Evolutionary conservation across 2,329 filamentous ascomycete genomes (phyloP), one percentile per base, ranked within the genome.

Genomic region (Coleophoma crateriformis): DNA sequence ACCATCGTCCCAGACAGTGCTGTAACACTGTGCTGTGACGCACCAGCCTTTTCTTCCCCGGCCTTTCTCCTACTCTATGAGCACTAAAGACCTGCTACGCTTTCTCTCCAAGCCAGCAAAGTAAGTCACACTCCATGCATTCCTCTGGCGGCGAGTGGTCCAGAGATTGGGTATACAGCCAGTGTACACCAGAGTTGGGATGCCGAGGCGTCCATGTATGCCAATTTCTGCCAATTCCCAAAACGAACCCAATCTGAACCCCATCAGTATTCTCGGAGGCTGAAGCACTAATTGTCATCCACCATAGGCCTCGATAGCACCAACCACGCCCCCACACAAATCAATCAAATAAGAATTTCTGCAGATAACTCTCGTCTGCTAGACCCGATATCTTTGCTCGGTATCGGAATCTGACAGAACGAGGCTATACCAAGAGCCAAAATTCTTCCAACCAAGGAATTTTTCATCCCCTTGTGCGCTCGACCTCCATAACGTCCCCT

Each of bases 31-130:
- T 41, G 52, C 55, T 55, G 57, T 50, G 55, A 54, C 54, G 45
- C 47, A 33, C 20, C 50, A 50, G 48, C 48, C 48, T 45, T 33
- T 19, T 49, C 17, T 34, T 12, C 33, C 35, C 20, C 1, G 38
- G 50, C 45, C 47, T 42, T 33, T 40, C 49, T 41, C 54, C 44
- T 74, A 71, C 82, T 88, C 83, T 85, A 96, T 96, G 90, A 91
- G 83, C 87, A 85, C 81, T 71, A 87, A 85, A 75, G 88, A 95
- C 73, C 84, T 95, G 67, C 82, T 95, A 68, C 88, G 90, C 75
- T 94, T 95, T 77, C 83, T 96, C 64, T 95, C 89, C 68, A 94
- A 94, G 79, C 90, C 90, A 68, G 88, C 89, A 71, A 95, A 95
- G 90, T 95, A 74, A 68, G 87, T 75, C 27, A 15, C 34, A 42